Percentiles rank a stretch among this genome's conserved stretches.
Conservation (phyloP, 2,329 filamentous ascomycete species). For the Neodidymelliopsis sp. region DNA sequence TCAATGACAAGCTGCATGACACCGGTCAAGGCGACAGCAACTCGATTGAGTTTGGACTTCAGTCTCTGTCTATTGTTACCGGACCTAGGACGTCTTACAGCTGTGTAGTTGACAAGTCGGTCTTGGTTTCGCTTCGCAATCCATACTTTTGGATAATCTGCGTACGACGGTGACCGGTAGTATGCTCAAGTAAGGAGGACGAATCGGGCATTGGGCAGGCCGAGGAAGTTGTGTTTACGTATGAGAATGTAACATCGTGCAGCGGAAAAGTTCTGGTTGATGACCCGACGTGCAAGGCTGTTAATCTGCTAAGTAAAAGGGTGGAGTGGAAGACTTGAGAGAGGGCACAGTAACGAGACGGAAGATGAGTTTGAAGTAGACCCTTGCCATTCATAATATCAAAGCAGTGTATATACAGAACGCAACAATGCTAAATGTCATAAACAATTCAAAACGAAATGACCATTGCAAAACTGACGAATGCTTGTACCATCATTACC, state of each 20-base stretch:
- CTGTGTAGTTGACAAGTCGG: background rate
- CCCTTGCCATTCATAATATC: conserved; percentile 22
- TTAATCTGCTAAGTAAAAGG: background rate
- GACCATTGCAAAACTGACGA: conserved; percentile 5
- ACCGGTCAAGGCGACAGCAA: conserved; percentile 1
- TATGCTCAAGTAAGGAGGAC: no score
- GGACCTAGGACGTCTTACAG: background rate
- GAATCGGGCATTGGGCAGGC: no score
- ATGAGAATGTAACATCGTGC: background rate
- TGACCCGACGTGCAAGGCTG: background rate
- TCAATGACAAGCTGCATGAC: conserved; percentile 1
- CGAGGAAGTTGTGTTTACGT: no score
- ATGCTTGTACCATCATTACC: conserved; percentile 2
- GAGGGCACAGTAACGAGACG: background rate
- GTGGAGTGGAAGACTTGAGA: background rate
- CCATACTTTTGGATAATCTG: background rate
- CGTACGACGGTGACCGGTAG: no score
- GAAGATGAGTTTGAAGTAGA: conserved; percentile 16
- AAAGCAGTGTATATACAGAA: conserved; percentile 5
- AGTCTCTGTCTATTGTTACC: background rate
- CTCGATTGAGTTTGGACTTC: background rate
- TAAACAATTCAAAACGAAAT: conserved; percentile 15
- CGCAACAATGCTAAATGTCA: conserved; percentile 11
- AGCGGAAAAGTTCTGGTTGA: background rate
- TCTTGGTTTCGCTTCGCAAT: conserved; percentile 1